phyloP scores from a whole-genome alignment of 2,329 filamentous ascomycete genomes.

The Arthrobotrys conoides region DNA sequence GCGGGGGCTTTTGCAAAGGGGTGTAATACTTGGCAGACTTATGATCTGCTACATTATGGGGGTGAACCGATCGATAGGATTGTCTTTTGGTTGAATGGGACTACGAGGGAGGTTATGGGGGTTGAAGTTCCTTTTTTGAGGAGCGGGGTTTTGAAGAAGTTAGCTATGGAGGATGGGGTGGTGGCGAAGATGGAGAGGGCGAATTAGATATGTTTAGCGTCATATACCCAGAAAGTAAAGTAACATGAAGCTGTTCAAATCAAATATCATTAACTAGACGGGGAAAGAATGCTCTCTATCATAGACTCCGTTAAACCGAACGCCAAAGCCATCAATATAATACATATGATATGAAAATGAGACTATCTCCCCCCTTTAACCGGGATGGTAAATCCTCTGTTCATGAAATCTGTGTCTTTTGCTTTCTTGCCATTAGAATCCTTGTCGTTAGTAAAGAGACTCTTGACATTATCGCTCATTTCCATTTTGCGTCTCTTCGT shows the following conservation, averaged over 20 bases:
- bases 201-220: conserved; percentile 8
- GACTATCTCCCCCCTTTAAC: conserved; percentile 66
- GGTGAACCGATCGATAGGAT: conserved; percentile 52
- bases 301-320: background rate
- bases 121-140: conserved; percentile 41
- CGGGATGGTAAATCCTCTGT: conserved; percentile 72
- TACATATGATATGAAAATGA: conserved; percentile 9
- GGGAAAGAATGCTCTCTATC: conserved; percentile 8
- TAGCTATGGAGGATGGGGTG: background rate
- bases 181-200: conserved; percentile 35
- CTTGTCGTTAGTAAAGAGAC: conserved; percentile 71
- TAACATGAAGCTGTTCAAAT: background rate
- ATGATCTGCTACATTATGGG: conserved; percentile 57
- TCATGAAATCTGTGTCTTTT: conserved; percentile 73
- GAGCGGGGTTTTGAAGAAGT: conserved; percentile 8
- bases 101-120: conserved; percentile 30
- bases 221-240: background rate
- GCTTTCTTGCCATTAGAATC: conserved; percentile 65
- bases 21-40: conserved; percentile 48
- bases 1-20: conserved; percentile 28
- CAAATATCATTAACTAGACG: background rate
- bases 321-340: conserved; percentile 19
- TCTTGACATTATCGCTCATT: conserved; percentile 73
- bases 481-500: conserved; percentile 83
- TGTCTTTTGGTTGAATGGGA: conserved; percentile 52